Evolutionary conservation across 306 rosid species (phyloP).

Genomic region (Neltuma alba): DNA sequence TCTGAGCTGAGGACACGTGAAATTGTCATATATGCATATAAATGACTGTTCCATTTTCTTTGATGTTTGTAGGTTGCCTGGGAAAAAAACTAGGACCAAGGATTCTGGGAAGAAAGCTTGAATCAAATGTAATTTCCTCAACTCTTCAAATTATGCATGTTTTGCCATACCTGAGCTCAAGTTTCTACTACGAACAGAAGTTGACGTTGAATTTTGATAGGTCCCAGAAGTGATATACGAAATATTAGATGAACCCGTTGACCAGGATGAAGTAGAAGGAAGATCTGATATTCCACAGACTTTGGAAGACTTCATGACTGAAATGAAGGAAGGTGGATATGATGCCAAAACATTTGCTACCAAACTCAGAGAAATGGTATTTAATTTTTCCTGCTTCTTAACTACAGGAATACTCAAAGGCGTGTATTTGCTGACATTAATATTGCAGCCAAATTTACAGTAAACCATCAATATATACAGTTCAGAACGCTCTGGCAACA

Average conservation of each 20-base stretch:
- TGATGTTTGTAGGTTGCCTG: conserved; percentile 69
- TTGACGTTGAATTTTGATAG: conserved; percentile 46
- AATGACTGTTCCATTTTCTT: background rate
- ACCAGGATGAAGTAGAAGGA: conserved; percentile 67
- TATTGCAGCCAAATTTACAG: background rate
- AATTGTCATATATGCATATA: background rate
- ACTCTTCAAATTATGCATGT: background rate
- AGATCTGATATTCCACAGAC: conserved; percentile 82
- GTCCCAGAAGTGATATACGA: conserved; percentile 82
- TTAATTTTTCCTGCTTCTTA: background rate
- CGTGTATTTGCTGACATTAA: background rate
- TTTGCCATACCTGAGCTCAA: conserved; percentile 16
- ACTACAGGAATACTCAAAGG: background rate
- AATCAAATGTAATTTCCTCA: conserved; percentile 64
- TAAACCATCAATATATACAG: background rate
- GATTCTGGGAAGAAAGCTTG: conserved; percentile 72
- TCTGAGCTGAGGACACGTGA: background rate
- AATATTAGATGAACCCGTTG: conserved; percentile 66
- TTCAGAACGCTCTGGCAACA: background rate
- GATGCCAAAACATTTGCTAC: conserved; percentile 80
- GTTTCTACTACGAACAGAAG: conserved; percentile 28
- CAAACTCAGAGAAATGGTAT: conserved; percentile 88
- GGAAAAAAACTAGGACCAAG: conserved; percentile 78
- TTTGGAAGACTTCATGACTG: conserved; percentile 77
- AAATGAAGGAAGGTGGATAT: conserved; percentile 54